Evolutionary conservation across 2,329 filamentous ascomycete species (phyloP).

Genomic region (Penicillium sp.): DNA sequence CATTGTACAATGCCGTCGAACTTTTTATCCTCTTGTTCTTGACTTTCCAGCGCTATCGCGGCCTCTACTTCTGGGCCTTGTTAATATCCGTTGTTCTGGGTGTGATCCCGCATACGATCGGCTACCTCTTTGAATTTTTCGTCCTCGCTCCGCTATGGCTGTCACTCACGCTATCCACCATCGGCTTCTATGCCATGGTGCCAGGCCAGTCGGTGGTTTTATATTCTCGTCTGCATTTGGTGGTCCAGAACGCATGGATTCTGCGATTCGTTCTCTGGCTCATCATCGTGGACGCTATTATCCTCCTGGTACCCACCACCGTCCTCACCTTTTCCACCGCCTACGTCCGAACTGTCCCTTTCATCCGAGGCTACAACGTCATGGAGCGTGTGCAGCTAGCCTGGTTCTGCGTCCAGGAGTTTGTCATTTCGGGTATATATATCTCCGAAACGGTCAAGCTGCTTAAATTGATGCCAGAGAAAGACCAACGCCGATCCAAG

Average conservation of each 20-base stretch:
- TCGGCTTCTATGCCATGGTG: conserved; percentile 58
- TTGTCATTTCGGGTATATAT: conserved; percentile 49
- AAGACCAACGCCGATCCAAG: conserved; percentile 35
- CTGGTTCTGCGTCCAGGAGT: conserved; percentile 44
- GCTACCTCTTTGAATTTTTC: conserved; percentile 41
- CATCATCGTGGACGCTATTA: conserved; percentile 53
- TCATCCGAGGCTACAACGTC: conserved; percentile 42
- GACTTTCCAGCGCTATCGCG: conserved; percentile 35
- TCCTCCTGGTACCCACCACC: conserved; percentile 52
- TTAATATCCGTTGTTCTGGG: conserved; percentile 34
- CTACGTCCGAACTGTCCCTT: conserved; percentile 20
- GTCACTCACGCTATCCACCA: conserved; percentile 39
- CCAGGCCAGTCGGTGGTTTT: conserved; percentile 60
- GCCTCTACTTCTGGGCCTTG: conserved; percentile 43
- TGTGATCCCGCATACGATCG: conserved; percentile 37
- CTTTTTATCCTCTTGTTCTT: conserved; percentile 37
- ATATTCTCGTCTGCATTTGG: conserved; percentile 58
- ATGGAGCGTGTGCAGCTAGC: conserved; percentile 43
- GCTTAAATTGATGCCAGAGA: conserved; percentile 33
- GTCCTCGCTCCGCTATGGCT: conserved; percentile 32
- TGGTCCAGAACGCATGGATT: conserved; percentile 48
- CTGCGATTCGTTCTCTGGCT: conserved; percentile 52
- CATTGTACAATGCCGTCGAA: conserved; percentile 47
- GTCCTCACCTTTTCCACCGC: conserved; percentile 50
- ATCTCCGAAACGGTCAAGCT: conserved; percentile 50